Evolutionary conservation across 352 stramenopile genomes (phyloP), one percentile per base, ranked within the genome.

Genomic region (Phytophthora crassamura): DNA sequence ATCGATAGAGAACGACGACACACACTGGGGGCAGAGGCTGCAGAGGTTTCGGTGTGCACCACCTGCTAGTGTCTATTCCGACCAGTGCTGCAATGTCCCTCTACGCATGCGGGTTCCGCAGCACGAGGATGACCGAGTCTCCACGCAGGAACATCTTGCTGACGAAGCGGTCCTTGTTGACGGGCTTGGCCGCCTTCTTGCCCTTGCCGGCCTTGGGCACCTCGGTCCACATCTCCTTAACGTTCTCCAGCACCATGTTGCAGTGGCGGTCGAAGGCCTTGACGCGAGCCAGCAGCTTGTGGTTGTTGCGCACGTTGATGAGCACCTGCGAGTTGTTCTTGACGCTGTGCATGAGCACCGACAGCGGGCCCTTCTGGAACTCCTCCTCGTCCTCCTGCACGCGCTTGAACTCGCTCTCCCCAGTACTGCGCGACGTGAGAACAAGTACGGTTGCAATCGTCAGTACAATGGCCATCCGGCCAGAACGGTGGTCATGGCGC

Each of bases 151-250:
- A 99, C 94, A 99, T 99, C 80, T 99, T 99, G 80, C 93, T 98
- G 40, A 99, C 93, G 67, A 99, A 99, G 74, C 97, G 86, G 85
- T 99, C 96, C 68, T 99, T 99, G 82, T 99, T 99, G n/a, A 99
- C 88, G 14, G 94, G 86, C 69, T 97, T 97, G 56, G 93, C 95
- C 47, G 94, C 90, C 67, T 98, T 98, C 72, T 98, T 98, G 49
- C 92, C 92, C 78, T 98, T 99, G 41, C 97, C 97, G 33, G 93
- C 96, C 83, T 99, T 99, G 64, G 96, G 97, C 56, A 91, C 86
- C 87, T 99, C 98, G 16, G 97, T 99, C 98, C 98, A 99, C 94
- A 99, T 99, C 86, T 99, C 98, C 80, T 99, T 99, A 38, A 99
- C 98, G 74, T 99, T 98, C 83, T 99, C 97, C 45, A 99, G 83